A percentile compares a stretch with the other conserved stretches of the same genome.
Evolutionary conservation across 2,329 filamentous ascomycete genomes (phyloP).

Genomic region (Colletotrichum siamense): DNA sequence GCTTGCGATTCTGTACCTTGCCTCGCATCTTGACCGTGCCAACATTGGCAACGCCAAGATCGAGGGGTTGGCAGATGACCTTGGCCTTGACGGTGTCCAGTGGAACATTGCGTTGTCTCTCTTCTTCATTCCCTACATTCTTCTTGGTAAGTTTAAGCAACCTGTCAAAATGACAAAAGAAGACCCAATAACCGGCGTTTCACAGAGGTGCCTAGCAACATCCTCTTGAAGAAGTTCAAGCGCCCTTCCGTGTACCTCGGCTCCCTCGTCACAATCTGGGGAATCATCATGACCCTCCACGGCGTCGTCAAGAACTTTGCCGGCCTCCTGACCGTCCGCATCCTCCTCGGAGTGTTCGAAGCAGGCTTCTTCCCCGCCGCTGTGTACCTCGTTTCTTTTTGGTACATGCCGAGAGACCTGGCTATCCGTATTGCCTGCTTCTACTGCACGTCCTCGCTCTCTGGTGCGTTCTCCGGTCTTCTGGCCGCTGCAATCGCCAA

Average conservation of each 20-base stretch:
- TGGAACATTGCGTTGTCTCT: conserved; percentile 59
- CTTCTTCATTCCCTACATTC: conserved; percentile 71
- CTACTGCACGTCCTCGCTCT: conserved; percentile 29
- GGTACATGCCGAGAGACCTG: conserved; percentile 34
- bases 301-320: conserved; percentile 32
- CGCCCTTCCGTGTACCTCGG: conserved; percentile 70
- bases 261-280: conserved; percentile 62
- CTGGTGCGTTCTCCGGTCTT: conserved; percentile 68
- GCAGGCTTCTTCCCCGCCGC: conserved; percentile 35
- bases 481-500: conserved; percentile 64
- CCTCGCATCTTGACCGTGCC: conserved; percentile 62
- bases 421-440: conserved; percentile 31
- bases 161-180: fast-evolving
- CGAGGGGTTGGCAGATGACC: conserved; percentile 34
- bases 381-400: conserved; percentile 31
- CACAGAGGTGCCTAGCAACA: conserved; percentile 64
- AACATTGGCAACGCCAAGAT: conserved; percentile 61
- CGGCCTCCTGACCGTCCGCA: conserved; percentile 30
- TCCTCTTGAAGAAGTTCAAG: conserved; percentile 65
- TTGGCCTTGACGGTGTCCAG: conserved; percentile 56
- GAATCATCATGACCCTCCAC: conserved; percentile 30
- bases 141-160: conserved; percentile 41
- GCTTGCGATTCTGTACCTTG: conserved; percentile 64
- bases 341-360: conserved; percentile 36
- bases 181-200: too few species aligned